Evolutionary conservation across 345 rosid genomes (phyloP).

Genomic region (Salix arbutifolia): DNA sequence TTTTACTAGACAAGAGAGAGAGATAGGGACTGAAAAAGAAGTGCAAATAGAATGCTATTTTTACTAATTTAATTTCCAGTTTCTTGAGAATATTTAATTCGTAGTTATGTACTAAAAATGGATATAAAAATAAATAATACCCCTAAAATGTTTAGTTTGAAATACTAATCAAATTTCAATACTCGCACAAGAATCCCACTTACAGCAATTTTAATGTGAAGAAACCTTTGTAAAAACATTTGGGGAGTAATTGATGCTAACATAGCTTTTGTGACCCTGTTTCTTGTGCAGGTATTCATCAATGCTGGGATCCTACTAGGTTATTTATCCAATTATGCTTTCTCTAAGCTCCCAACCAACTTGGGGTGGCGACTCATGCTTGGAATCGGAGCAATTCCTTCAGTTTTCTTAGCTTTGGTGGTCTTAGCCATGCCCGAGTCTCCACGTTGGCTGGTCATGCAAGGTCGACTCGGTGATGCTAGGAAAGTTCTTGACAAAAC

Average conservation of each 20-base stretch:
- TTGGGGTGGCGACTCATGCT: conserved; percentile 90
- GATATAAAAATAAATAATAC: background rate
- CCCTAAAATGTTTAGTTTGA: background rate
- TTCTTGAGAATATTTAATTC: too few relatives aligned
- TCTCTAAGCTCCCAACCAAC: conserved; percentile 49
- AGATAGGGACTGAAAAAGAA: background rate
- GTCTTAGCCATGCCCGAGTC: conserved; percentile 92
- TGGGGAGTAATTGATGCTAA: background rate
- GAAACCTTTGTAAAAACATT: background rate
- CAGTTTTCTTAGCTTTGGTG: conserved; percentile 49
- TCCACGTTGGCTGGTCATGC: conserved; percentile 93
- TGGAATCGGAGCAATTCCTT: conserved; percentile 67
- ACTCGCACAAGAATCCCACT: background rate
- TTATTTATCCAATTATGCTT: conserved; percentile 71
- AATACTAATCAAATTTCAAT: background rate
- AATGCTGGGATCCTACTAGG: conserved; percentile 69
- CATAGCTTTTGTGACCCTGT: background rate
- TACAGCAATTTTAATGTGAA: background rate
- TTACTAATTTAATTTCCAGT: background rate
- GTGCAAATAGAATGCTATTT: background rate
- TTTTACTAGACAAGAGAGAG: background rate
- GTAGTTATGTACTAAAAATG: background rate
- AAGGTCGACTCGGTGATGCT: conserved; percentile 82
- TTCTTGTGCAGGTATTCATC: conserved; percentile 64
- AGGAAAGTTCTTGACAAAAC: conserved; percentile 65